Evolutionary conservation across 2,329 filamentous ascomycete genomes (phyloP).

Genomic region (Didymosphaeria variabile): DNA sequence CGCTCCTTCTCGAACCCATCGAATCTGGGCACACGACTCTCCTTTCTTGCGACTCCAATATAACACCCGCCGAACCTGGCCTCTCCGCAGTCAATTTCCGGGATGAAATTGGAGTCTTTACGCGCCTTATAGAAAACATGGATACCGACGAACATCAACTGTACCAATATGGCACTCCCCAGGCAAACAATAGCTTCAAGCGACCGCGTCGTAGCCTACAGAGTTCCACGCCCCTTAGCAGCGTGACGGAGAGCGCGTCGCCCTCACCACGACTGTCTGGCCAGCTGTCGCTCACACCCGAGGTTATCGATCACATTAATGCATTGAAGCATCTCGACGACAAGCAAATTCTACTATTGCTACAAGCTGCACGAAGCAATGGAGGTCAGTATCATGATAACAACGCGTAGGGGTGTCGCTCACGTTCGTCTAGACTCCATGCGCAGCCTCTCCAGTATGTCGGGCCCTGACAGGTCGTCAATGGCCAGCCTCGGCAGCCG

Average conservation of each 20-base stretch:
- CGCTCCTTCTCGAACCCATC: slow-evolving; percentile 46
- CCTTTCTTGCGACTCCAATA: slow-evolving; percentile 37
- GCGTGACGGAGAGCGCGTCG: slow-evolving; percentile 47
- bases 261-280: slow-evolving; percentile 47
- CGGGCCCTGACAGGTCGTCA: slow-evolving; percentile 47
- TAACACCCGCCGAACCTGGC: slow-evolving; percentile 39
- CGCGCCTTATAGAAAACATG: slow-evolving; percentile 45
- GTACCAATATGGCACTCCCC: slow-evolving; percentile 47
- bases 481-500: slow-evolving; percentile 49
- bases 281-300: slow-evolving; percentile 45
- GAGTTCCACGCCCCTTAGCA: slow-evolving; percentile 46
- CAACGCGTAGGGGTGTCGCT: slow-evolving; percentile 28
- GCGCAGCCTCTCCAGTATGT: slow-evolving; percentile 29
- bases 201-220: slow-evolving; percentile 50
- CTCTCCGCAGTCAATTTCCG: slow-evolving; percentile 44
- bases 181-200: slow-evolving; percentile 47
- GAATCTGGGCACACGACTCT: slow-evolving; percentile 29
- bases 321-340: slow-evolving; percentile 52
- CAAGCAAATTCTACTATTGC: slow-evolving; percentile 48
- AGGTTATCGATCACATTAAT: slow-evolving; percentile 52
- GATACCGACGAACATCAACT: slow-evolving; percentile 50
- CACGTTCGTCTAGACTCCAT: slow-evolving; percentile 43
- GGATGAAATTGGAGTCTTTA: slow-evolving; percentile 45
- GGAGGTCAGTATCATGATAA: slow-evolving; percentile 41
- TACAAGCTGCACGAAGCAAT: slow-evolving; percentile 48